Base-by-base conservation (phyloP, 768 basidiomycete species). In the Cystofilobasidium capitatum region DNA sequence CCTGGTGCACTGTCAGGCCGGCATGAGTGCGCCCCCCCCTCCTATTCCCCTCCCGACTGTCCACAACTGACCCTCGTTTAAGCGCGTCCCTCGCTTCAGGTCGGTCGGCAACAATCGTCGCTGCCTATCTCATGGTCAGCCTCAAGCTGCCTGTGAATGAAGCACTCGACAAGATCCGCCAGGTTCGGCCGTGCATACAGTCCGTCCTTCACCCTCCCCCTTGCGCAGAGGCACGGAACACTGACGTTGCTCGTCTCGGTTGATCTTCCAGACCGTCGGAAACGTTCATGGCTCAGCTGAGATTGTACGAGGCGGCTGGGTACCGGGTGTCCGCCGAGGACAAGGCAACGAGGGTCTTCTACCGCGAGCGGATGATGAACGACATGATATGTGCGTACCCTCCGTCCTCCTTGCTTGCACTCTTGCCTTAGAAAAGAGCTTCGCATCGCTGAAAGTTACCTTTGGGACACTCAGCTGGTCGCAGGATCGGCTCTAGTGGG, bases 1-100 rank as follows among this genome's bases (percentile, higher is more conserved):
- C 1, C 79, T 94, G 24, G 88, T 96, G 0, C 92, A 96, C 76
- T 94, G 92, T 74, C 86, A 89, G 64, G 90, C 89, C 29, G 92
- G 92, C 31, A 81, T 90, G 77, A 90, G 89, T 89, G 77, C 75
- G 88, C 22, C n/a, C 5, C 70, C 57, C 4, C 22, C 20, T 24
- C 31, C 33, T 70, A 55, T 36, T n/a, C n/a, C n/a, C n/a, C n/a
- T n/a, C n/a, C n/a, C n/a, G n/a, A n/a, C 37, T 60, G 62, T 17
- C 42, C 71, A 54, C 55, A 37, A 47, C 45, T 60, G 49, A 39
- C 33, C 17, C 9, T 0, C 35, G 16, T 24, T 57, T 22, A 33
- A 35, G n/a, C 22, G 20, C 26, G 16, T 26, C 33, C n/a, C 29
- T 33, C 29, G 58, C n/a, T 49, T 1, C 33, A 90, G 88, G 88